phyloP scores from a whole-genome alignment of 2,329 filamentous ascomycete genomes.

The Paecilomyces fulvus region DNA sequence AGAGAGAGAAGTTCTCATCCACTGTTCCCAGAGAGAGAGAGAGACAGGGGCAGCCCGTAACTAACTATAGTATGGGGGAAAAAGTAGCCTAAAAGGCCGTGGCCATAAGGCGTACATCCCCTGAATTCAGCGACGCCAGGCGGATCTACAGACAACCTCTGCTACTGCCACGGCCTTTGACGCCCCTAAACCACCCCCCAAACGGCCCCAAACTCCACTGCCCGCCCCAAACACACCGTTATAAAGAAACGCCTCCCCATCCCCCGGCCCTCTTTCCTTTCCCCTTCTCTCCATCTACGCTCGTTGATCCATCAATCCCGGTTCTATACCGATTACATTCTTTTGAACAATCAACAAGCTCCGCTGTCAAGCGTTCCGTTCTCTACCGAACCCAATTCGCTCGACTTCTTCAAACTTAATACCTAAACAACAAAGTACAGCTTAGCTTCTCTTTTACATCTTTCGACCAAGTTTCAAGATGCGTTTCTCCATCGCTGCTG shows the following conservation, averaged over 20 bases:
- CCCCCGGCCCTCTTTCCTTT: constrained; percentile 7
- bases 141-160: background rate
- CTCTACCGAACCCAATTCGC: background rate
- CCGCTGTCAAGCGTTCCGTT: background rate
- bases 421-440: background rate
- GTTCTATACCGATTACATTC: constrained; percentile 32
- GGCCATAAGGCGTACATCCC: background rate
- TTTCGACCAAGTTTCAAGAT: constrained; percentile 30
- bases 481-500: constrained; percentile 40
- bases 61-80: no score
- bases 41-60: background rate
- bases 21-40: background rate
- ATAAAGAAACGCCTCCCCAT: background rate
- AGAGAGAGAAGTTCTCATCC: no score
- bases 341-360: constrained; percentile 13
- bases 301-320: constrained; percentile 13
- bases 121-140: background rate
- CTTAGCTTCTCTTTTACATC: background rate
- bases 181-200: background rate
- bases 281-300: constrained; percentile 7
- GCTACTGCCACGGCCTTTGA: background rate
- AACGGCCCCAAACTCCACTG: background rate
- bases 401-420: constrained; percentile 1
- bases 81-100: background rate
- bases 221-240: background rate